These are phyloP conservation scores for Elaeis guineensis DNA, from an alignment of 176 grass and related monocot species.

Conservation along the genomic window DNA sequence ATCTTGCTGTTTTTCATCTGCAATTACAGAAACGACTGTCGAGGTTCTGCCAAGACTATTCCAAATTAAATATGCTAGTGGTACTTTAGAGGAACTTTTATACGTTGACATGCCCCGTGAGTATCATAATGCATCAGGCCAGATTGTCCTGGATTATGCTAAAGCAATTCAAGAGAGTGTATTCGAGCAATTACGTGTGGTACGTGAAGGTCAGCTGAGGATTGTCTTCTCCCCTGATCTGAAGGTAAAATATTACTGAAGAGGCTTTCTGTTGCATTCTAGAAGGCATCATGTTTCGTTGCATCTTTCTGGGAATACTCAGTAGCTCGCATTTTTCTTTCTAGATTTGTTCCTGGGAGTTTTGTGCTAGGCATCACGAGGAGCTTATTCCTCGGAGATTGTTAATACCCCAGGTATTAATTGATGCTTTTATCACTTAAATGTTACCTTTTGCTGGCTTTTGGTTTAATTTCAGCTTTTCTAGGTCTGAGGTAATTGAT, in stretches of 20 bases:
- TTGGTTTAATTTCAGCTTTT: too few relatives aligned
- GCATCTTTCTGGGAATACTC: background rate
- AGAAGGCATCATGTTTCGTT: background rate
- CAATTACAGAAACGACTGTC: conserved; percentile 73
- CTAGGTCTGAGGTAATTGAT: background rate
- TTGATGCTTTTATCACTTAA: background rate
- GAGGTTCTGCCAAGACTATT: conserved; percentile 91
- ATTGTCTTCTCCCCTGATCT: conserved; percentile 97
- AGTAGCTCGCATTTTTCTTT: background rate
- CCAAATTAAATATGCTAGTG: conserved; percentile 98
- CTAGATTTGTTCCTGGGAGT: conserved; percentile 95
- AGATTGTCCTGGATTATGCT: conserved; percentile 93
- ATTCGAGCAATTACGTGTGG: conserved; percentile 89
- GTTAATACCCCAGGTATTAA: conserved; percentile 76
- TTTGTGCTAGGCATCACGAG: conserved; percentile 86
- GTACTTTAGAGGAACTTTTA: conserved; percentile 90
- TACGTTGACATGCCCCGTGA: conserved; percentile 98
- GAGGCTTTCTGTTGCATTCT: background rate
- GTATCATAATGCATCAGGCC: conserved; percentile 73
- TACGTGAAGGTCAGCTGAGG: conserved; percentile 93
- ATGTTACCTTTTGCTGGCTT: too few relatives aligned
- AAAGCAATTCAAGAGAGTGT: conserved; percentile 98
- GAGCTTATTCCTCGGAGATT: conserved; percentile 91
- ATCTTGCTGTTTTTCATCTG: too few relatives aligned
- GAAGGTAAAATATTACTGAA: conserved; percentile 48